Conservation (phyloP, 495 filamentous ascomycete species). For the Penicillium soppii region DNA sequence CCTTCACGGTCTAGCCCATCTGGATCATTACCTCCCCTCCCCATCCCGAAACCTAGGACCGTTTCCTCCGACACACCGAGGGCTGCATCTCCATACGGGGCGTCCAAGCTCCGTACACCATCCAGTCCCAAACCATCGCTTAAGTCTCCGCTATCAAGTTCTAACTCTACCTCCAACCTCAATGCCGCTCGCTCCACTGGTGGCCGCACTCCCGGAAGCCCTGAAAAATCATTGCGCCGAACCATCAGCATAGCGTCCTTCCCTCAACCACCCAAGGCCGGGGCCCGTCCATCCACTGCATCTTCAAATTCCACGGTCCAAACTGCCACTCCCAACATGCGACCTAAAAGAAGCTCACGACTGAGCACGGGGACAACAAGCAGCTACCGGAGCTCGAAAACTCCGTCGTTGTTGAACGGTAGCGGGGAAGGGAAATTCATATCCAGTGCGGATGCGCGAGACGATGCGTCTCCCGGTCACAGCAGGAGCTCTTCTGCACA, state of each 20-base stretch:
- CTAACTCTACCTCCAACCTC: slow-evolving; percentile 40
- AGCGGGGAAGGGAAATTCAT: slow-evolving; percentile 74
- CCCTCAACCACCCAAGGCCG: slow-evolving; percentile 77
- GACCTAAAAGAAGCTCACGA: slow-evolving; percentile 36
- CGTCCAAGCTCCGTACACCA: slow-evolving; percentile 62
- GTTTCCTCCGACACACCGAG: slow-evolving; percentile 51
- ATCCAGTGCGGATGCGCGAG: slow-evolving; percentile 54
- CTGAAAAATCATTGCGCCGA: slow-evolving; percentile 70
- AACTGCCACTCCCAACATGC: slow-evolving; percentile 26
- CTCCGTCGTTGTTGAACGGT: slow-evolving; percentile 75
- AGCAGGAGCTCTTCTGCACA: slow-evolving; percentile 88
- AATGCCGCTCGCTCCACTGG: slow-evolving; percentile 40
- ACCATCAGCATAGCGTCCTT: slow-evolving; percentile 90
- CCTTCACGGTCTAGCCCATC: slow-evolving; percentile 63
- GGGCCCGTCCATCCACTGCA: slow-evolving; percentile 45
- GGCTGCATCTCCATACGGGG: slow-evolving; percentile 39
- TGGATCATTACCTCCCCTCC: slow-evolving; percentile 65
- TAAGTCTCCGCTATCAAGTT: slow-evolving; percentile 45
- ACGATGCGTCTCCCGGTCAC: slow-evolving; percentile 78
- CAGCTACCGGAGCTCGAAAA: slow-evolving; percentile 52
- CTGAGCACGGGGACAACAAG: slow-evolving; percentile 40
- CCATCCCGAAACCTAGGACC: slow-evolving; percentile 68
- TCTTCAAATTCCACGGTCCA: slow-evolving; percentile 35
- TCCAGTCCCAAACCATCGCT: slow-evolving; percentile 58
- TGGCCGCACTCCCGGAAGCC: slow-evolving; percentile 36